Conservation (phyloP, 1,284 basidiomycete genomes). For the Ganoderma sp. region DNA sequence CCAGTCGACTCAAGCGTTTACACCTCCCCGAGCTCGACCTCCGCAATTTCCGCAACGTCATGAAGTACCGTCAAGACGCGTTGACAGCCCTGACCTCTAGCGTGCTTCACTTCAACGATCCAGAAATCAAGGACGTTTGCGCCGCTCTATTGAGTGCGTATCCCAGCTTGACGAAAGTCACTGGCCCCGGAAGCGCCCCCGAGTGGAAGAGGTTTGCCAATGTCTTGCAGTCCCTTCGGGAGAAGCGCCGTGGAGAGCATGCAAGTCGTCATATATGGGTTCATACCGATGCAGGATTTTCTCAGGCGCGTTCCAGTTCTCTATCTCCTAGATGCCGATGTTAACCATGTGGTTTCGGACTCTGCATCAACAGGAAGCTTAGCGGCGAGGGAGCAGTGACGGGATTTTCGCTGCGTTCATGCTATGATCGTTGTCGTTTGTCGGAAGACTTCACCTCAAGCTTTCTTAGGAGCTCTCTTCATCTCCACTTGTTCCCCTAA, state of each 20-base stretch:
- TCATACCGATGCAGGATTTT: too few relatives aligned
- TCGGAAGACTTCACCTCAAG: too few relatives aligned
- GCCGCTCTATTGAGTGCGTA: not conserved
- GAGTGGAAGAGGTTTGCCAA: conserved; percentile 46
- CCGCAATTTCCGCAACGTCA: not conserved
- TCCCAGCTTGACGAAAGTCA: not conserved
- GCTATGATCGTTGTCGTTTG: too few relatives aligned
- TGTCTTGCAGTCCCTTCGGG: not conserved
- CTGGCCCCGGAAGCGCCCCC: not conserved
- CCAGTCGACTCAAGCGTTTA: not conserved
- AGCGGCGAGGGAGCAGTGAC: too few relatives aligned
- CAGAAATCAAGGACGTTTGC: not conserved
- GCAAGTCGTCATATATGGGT: too few relatives aligned
- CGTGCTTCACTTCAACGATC: not conserved
- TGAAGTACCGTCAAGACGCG: not conserved
- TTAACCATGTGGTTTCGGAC: too few relatives aligned
- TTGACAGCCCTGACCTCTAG: not conserved
- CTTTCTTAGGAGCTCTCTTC: too few relatives aligned
- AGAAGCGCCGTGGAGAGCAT: not conserved
- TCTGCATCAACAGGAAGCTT: too few relatives aligned
- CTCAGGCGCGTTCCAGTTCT: too few relatives aligned
- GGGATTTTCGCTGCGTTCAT: too few relatives aligned
- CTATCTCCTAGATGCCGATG: too few relatives aligned
- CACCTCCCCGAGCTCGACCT: not conserved
- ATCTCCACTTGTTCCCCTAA: too few relatives aligned